Percentiles rank a stretch among this genome's conserved stretches.
phyloP scores from a whole-genome alignment of 352 stramenopile genomes.

The Phytophthora constricta region DNA sequence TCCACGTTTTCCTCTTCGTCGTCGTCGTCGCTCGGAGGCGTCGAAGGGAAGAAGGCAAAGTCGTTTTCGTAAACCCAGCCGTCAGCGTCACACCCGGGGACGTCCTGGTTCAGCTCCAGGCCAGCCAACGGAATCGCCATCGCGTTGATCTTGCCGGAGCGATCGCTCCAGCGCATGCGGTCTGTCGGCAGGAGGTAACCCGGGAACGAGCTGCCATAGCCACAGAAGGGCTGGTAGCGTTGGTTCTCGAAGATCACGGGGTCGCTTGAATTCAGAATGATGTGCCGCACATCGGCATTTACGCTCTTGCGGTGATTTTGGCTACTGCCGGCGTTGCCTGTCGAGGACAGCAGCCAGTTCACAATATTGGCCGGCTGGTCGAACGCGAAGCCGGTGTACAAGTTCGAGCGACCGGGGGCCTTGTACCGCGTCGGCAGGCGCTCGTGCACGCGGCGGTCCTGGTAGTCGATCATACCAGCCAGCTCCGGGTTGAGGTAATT shows the following conservation, averaged over 20 bases:
- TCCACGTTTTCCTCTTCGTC: slow-evolving; percentile 37
- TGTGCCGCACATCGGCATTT: slow-evolving; percentile 67
- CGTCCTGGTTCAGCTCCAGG: slow-evolving; percentile 69
- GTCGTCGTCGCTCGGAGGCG: slow-evolving; percentile 36
- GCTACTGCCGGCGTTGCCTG: slow-evolving; percentile 41
- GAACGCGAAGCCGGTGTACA: slow-evolving; percentile 88
- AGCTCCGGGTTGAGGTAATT: slow-evolving; percentile 75
- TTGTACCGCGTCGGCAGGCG: slow-evolving; percentile 54
- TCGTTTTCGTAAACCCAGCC: slow-evolving; percentile 89
- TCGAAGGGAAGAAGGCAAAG: slow-evolving; percentile 81
- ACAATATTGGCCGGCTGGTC: slow-evolving; percentile 79
- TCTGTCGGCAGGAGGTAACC: slow-evolving; percentile 84
- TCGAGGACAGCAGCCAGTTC: slow-evolving; percentile 73
- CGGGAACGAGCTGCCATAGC: slow-evolving; percentile 83
- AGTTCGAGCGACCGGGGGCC: slow-evolving; percentile 40
- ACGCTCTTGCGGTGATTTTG: slow-evolving; percentile 59
- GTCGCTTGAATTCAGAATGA: slow-evolving; percentile 74
- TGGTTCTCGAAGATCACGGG: slow-evolving; percentile 89
- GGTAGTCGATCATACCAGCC: slow-evolving; percentile 81
- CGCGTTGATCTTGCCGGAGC: slow-evolving; percentile 74
- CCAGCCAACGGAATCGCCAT: slow-evolving; percentile 74
- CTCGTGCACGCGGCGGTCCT: slow-evolving; percentile 71
- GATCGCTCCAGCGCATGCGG: slow-evolving; percentile 85
- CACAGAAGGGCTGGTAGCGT: slow-evolving; percentile 86
- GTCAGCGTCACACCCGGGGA: slow-evolving; percentile 69